These are phyloP conservation scores for Cercospora zeae-maydis DNA, from an alignment of 2,329 filamentous ascomycete genomes.

Conservation along the genomic window DNA sequence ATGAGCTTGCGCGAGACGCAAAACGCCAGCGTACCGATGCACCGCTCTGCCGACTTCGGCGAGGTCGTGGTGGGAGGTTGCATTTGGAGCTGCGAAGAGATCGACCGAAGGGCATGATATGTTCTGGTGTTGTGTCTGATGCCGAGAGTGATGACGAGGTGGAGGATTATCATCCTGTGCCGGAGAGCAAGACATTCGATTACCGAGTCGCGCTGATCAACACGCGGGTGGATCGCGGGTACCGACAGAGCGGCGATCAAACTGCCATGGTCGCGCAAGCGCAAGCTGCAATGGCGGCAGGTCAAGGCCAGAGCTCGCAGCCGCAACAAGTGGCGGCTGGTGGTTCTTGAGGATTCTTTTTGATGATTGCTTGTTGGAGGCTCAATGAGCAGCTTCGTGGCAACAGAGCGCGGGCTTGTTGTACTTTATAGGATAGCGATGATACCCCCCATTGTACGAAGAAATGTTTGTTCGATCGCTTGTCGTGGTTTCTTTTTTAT, in stretches of 20 bases:
- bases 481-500: slow-evolving; percentile 11
- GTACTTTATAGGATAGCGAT: slow-evolving; percentile 25
- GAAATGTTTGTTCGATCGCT: slow-evolving; percentile 12
- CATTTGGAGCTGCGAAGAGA: slow-evolving; percentile 67
- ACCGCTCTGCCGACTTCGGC: slow-evolving; percentile 75
- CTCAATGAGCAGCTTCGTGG: not conserved
- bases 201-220: slow-evolving; percentile 53
- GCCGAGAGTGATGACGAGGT: slow-evolving; percentile 74
- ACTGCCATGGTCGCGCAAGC: slow-evolving; percentile 22
- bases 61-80: slow-evolving; percentile 77
- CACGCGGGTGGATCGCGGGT: slow-evolving; percentile 42
- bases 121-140: slow-evolving; percentile 58
- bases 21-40: slow-evolving; percentile 24
- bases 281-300: slow-evolving; percentile 18
- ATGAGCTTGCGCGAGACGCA: slow-evolving; percentile 19
- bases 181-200: slow-evolving; percentile 60
- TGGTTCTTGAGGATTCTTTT: not conserved
- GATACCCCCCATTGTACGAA: slow-evolving; percentile 28
- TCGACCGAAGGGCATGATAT: slow-evolving; percentile 25
- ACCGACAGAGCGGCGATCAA: slow-evolving; percentile 26
- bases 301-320: slow-evolving; percentile 4
- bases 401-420: slow-evolving; percentile 3
- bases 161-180: slow-evolving; percentile 40
- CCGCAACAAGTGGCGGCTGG: not conserved
- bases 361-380: slow-evolving; percentile 2